Evolutionary conservation across 352 stramenopile species (phyloP).

Genomic region (Pythium brassicae): DNA sequence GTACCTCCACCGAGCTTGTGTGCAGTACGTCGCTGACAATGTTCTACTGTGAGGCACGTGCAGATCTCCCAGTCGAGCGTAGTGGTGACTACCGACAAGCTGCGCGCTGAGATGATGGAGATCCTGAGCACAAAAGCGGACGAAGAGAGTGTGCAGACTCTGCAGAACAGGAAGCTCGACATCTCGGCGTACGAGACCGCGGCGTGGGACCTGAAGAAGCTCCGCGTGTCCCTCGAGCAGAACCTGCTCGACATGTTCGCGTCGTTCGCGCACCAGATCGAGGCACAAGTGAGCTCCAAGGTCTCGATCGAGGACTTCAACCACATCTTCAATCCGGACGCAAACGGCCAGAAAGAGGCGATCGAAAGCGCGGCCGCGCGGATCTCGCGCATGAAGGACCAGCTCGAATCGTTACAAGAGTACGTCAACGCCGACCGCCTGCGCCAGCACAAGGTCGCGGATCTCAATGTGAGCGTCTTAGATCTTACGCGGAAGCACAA

Average conservation of each 20-base stretch:
- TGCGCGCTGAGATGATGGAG: constrained; percentile 26
- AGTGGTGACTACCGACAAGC: constrained; percentile 23
- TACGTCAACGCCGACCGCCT: constrained; percentile 43
- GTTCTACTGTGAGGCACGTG: neutral
- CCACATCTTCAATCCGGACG: constrained; percentile 54
- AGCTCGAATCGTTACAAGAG: constrained; percentile 37
- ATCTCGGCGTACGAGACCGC: constrained; percentile 56
- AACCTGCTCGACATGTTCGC: constrained; percentile 55
- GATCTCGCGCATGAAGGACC: constrained; percentile 49
- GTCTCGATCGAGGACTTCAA: constrained; percentile 63
- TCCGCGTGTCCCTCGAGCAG: constrained; percentile 48
- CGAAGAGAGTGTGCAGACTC: constrained; percentile 12
- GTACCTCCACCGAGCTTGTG: neutral
- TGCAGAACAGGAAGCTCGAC: constrained; percentile 58
- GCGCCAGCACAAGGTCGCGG: constrained; percentile 40
- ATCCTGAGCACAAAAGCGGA: constrained; percentile 45
- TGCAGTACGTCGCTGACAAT: neutral
- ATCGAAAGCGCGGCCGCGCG: constrained; percentile 38
- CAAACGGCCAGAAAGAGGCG: constrained; percentile 39
- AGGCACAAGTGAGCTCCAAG: constrained; percentile 44
- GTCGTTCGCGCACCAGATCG: constrained; percentile 48
- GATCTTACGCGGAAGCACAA: constrained; percentile 52
- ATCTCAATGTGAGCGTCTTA: constrained; percentile 40
- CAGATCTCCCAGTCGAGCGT: constrained; percentile 39
- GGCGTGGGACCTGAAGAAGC: constrained; percentile 48